Conservation (phyloP, 2,329 filamentous ascomycete species). For the Pseudogymnoascus sp. region DNA sequence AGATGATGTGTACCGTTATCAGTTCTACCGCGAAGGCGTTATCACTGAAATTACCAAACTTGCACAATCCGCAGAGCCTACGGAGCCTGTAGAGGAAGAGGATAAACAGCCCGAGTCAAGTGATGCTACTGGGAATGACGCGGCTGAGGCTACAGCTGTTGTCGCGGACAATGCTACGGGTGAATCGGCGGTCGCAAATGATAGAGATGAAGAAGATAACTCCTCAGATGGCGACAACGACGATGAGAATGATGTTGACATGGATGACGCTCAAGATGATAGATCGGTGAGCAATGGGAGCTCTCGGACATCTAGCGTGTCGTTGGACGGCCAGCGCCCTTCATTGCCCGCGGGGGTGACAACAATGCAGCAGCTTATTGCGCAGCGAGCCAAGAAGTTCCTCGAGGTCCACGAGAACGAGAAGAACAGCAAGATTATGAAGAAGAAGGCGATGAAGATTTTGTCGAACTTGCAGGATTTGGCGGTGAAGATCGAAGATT, state of each 20-base stretch:
- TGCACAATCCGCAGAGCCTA: conserved; percentile 37
- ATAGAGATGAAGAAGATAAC: conserved; percentile 37
- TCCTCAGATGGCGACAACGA: conserved; percentile 47
- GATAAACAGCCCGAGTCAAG: conserved; percentile 15
- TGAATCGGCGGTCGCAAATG: conserved; percentile 20
- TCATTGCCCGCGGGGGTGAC: conserved; percentile 41
- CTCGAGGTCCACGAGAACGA: conserved; percentile 75
- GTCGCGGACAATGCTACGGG: conserved; percentile 20
- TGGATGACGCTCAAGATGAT: conserved; percentile 45
- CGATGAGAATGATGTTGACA: conserved; percentile 41
- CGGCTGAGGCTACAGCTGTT: conserved; percentile 15
- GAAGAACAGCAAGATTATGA: conserved; percentile 63
- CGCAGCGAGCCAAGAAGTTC: conserved; percentile 72
- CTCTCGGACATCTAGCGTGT: conserved; percentile 61
- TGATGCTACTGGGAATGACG: conserved; percentile 13
- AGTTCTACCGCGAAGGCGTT: conserved; percentile 95
- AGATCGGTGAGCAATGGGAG: conserved; percentile 27
- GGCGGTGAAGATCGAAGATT: conserved; percentile 62
- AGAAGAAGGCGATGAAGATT: conserved; percentile 70
- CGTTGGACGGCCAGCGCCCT: conserved; percentile 48
- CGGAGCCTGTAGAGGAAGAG: conserved; percentile 13
- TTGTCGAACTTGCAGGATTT: conserved; percentile 65
- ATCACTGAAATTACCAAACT: conserved; percentile 85
- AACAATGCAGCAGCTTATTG: conserved; percentile 66
- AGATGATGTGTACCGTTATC: conserved; percentile 84